Base-by-base conservation (phyloP, 306 rosid genomes). In the Abrus pulchellus region DNA sequence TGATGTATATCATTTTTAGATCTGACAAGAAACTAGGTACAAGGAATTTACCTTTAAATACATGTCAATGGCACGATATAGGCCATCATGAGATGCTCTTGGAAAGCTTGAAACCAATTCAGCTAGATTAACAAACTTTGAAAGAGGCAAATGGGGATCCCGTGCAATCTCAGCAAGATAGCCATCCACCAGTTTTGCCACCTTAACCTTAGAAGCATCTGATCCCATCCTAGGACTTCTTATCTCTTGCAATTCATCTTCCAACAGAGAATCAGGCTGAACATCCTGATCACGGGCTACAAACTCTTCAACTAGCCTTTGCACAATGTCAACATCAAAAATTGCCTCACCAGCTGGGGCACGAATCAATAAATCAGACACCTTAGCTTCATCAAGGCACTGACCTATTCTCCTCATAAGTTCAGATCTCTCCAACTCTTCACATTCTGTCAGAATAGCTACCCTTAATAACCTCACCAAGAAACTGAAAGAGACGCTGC, bases 1-100 rank as follows among this genome's bases (percentile, higher is more conserved):
- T 30, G 43, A 69, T 36, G 7, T 11, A 27, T 40, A 40, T 8
- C 40, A 81, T 2, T 55, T 52, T 12, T 11, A 72, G 52, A 77
- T 74, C 32, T 67, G 38, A 64, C 73, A 55, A 11, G 29, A 11
- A 57, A 43, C 40, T 55, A n/a, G 74, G 43, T 33, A 28, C 30
- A 27, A 41, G 36, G 14, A 36, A 76, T 83, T 75, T 68, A 90
- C 98, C 98, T 91, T 94, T 57, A 95, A 82, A 78, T 86, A 95
- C 90, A 86, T 89, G 91, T 91, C 98, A 53, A 94, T 89, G 71
- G 98, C 93, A 3, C 98, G 98, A 86, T 95, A 95, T 62, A 95
- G 76, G 53, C 97, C 93, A 72, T 95, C 97, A 71, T 95, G 99
- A 69, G 90, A 86, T 57, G 90, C 78, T 76, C 94, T 83, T 27